Evolutionary conservation across 805 yeast genomes (phyloP).

Genomic region (Suhomyces xylopsoci): DNA sequence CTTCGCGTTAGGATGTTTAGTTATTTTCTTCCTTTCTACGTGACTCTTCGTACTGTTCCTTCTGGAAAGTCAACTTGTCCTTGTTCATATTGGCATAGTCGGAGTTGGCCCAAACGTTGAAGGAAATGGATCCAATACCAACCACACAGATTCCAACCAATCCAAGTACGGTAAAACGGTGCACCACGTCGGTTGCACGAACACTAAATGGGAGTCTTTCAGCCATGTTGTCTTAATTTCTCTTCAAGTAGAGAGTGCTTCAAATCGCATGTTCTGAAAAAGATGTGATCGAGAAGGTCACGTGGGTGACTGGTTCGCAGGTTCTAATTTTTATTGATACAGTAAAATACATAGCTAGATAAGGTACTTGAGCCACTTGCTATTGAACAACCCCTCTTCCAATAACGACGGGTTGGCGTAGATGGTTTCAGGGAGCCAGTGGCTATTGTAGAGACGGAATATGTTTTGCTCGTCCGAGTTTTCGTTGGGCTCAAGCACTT

Average conservation of each 20-base stretch:
- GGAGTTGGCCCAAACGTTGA: conserved; percentile 42
- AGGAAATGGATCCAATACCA: conserved; percentile 38
- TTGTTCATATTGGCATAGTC: conserved; percentile 42
- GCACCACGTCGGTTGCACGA: conserved; percentile 43
- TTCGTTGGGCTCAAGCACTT: conserved; percentile 23
- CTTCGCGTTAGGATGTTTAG: background rate
- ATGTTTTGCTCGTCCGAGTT: conserved; percentile 22
- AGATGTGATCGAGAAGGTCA: background rate
- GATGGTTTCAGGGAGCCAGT: conserved; percentile 40
- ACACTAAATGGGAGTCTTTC: conserved; percentile 39
- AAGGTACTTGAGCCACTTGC: conserved; percentile 39
- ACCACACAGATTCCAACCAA: conserved; percentile 40
- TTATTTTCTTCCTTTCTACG: conserved; percentile 13
- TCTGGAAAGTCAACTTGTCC: conserved; percentile 36
- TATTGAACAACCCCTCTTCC: conserved; percentile 30
- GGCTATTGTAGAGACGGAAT: conserved; percentile 35
- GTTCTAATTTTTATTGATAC: background rate
- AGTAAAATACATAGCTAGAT: conserved; percentile 15
- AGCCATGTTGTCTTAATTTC: conserved; percentile 4
- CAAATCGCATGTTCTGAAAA: background rate
- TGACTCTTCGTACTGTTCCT: conserved; percentile 29
- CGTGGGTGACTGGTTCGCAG: background rate
- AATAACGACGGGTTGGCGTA: conserved; percentile 41
- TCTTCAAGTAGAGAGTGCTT: background rate
- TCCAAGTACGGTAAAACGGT: conserved; percentile 41